Evolutionary conservation across 2,329 filamentous ascomycete species (phyloP).

Genomic region (Ophiostoma sp.): DNA sequence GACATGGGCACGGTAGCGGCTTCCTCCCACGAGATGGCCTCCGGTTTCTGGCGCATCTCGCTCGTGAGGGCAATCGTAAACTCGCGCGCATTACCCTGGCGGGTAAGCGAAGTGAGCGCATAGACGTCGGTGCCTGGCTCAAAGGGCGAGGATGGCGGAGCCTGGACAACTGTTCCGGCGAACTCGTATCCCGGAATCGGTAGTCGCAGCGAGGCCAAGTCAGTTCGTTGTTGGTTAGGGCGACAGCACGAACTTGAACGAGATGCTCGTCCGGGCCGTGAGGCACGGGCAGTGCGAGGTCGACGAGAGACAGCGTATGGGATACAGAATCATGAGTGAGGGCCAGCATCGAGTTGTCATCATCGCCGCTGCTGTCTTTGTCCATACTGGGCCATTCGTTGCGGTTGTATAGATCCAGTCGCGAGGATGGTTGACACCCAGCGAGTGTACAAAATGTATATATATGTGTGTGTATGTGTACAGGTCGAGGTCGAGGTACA

Average conservation of each 20-base stretch:
- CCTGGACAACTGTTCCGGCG: not conserved
- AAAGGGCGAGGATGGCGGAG: not conserved
- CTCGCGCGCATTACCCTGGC: not conserved
- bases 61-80: not conserved
- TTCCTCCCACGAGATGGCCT: constrained; percentile 29
- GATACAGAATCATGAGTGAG: not conserved
- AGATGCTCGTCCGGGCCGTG: not conserved
- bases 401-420: not conserved
- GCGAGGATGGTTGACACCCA: too few species aligned
- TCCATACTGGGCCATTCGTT: not conserved
- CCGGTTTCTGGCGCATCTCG: not conserved
- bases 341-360: not conserved
- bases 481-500: not conserved
- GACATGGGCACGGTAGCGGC: constrained; percentile 26
- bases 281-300: not conserved
- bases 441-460: not conserved
- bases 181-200: not conserved
- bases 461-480: not conserved
- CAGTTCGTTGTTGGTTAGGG: not conserved
- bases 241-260: not conserved
- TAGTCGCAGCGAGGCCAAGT: not conserved
- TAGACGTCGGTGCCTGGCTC: not conserved
- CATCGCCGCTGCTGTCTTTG: not conserved
- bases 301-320: not conserved
- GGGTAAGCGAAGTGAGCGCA: not conserved